Conservation (phyloP, 495 filamentous ascomycete genomes). For the Aspergillus panamensis region DNA sequence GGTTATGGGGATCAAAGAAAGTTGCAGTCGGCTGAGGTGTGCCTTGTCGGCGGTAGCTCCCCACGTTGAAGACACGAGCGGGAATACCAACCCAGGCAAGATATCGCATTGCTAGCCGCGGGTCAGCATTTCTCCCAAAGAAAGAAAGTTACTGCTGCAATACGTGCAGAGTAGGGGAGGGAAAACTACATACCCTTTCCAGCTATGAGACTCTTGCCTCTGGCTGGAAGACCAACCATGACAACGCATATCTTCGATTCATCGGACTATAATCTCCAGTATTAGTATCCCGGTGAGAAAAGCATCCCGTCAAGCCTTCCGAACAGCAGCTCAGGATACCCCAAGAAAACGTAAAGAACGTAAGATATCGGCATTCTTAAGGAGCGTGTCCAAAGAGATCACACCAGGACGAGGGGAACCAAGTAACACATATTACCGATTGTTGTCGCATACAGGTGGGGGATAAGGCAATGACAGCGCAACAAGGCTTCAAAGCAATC, state of each 20-base stretch:
- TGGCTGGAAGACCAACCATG: slow-evolving; percentile 94
- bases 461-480: neutral
- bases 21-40: slow-evolving; percentile 83
- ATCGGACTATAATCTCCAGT: slow-evolving; percentile 64
- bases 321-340: neutral
- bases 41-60: slow-evolving; percentile 81
- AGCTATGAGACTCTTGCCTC: slow-evolving; percentile 95
- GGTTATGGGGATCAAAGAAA: slow-evolving; percentile 88
- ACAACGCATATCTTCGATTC: slow-evolving; percentile 96
- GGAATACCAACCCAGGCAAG: slow-evolving; percentile 92
- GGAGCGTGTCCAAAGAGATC: too few relatives aligned
- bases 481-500: neutral
- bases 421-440: neutral
- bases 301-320: neutral
- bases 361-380: too few relatives aligned
- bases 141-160: neutral
- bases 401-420: too few relatives aligned
- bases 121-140: slow-evolving; percentile 6
- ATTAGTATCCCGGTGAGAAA: slow-evolving; percentile 9
- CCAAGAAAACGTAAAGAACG: too few relatives aligned
- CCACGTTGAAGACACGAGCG: slow-evolving; percentile 94
- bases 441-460: neutral
- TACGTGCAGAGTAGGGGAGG: neutral
- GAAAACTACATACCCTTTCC: slow-evolving; percentile 71
- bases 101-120: slow-evolving; percentile 76